Conservation (phyloP, 108 stramenopile genomes). For the Asterionellopsis glacialis region DNA sequence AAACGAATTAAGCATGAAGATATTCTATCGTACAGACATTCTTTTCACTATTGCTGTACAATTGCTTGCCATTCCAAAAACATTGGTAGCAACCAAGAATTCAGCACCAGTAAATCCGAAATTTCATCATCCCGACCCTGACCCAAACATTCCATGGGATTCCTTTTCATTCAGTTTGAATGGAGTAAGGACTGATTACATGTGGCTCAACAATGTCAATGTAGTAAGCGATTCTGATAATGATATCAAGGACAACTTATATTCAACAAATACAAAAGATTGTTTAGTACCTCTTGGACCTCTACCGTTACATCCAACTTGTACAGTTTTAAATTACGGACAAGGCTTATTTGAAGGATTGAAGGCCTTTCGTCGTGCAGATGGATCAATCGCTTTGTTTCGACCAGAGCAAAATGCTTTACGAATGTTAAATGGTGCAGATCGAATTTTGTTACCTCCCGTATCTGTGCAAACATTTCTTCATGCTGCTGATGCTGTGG, state of each 20-base stretch:
- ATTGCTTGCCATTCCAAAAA: too few relatives aligned
- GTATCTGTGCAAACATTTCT: slow-evolving; percentile 25
- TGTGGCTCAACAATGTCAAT: too few relatives aligned
- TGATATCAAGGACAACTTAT: slow-evolving; percentile 30
- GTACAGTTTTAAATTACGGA: slow-evolving; percentile 42
- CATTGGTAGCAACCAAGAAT: too few relatives aligned
- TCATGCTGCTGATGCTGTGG: slow-evolving; percentile 20
- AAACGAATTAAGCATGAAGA: too few relatives aligned
- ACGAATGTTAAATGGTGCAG: slow-evolving; percentile 27
- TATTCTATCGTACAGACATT: too few relatives aligned
- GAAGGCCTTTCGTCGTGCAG: slow-evolving; percentile 34
- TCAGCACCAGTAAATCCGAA: too few relatives aligned
- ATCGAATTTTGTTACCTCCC: slow-evolving; percentile 28
- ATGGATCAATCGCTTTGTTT: slow-evolving; percentile 29
- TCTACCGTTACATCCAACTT: slow-evolving; percentile 16
- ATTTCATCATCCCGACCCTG: too few relatives aligned
- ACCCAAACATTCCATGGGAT: too few relatives aligned
- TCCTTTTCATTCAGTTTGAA: too few relatives aligned
- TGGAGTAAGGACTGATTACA: too few relatives aligned
- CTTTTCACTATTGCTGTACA: too few relatives aligned
- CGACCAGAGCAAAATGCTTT: slow-evolving; percentile 31
- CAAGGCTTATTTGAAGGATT: slow-evolving; percentile 42
- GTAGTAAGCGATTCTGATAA: too few relatives aligned
- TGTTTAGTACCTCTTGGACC: slow-evolving; percentile 16
- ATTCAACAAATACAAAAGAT: slow-evolving; percentile 9